Conservation (phyloP, 305 asterid genomes). For the Lippia alba region DNA sequence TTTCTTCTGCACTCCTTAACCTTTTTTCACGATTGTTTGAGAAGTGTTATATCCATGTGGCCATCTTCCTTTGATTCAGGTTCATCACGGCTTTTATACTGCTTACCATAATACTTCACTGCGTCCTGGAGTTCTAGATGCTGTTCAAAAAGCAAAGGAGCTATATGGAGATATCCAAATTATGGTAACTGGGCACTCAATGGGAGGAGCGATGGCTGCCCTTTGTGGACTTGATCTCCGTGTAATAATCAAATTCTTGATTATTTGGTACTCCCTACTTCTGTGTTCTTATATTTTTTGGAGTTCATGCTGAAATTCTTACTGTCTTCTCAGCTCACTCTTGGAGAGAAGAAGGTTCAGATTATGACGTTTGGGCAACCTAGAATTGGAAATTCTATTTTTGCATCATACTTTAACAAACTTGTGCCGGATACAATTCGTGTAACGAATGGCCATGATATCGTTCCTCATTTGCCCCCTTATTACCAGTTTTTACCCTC, state of each 20-base stretch:
- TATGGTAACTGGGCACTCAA: slow-evolving; percentile 94
- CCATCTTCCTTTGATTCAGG: slow-evolving; percentile 55
- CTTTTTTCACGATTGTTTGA: background rate
- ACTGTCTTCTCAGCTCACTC: slow-evolving; percentile 59
- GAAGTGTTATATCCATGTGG: slow-evolving; percentile 15
- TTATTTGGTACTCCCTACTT: slow-evolving; percentile 9
- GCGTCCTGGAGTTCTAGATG: slow-evolving; percentile 77
- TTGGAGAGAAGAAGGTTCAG: slow-evolving; percentile 68
- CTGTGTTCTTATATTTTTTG: slow-evolving; percentile 1
- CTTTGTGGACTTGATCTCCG: slow-evolving; percentile 91
- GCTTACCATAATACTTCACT: slow-evolving; percentile 90
- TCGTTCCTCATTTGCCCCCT: slow-evolving; percentile 99
- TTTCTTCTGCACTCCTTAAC: slow-evolving; percentile 18
- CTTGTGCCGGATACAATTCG: slow-evolving; percentile 82
- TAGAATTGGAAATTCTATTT: slow-evolving; percentile 89
- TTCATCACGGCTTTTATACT: slow-evolving; percentile 93
- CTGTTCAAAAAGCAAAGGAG: slow-evolving; percentile 62
- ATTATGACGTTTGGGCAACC: slow-evolving; percentile 98
- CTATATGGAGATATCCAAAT: slow-evolving; percentile 66
- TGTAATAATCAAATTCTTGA: slow-evolving; percentile 50
- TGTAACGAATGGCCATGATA: slow-evolving; percentile 81
- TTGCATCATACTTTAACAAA: slow-evolving; percentile 72
- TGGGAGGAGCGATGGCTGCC: slow-evolving; percentile 99
- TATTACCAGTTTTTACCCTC: slow-evolving; percentile 68
- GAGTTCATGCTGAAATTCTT: slow-evolving; percentile 26